phyloP scores from a whole-genome alignment of 163 green algal species.

The Chlamydomonas reinhardtii region DNA sequence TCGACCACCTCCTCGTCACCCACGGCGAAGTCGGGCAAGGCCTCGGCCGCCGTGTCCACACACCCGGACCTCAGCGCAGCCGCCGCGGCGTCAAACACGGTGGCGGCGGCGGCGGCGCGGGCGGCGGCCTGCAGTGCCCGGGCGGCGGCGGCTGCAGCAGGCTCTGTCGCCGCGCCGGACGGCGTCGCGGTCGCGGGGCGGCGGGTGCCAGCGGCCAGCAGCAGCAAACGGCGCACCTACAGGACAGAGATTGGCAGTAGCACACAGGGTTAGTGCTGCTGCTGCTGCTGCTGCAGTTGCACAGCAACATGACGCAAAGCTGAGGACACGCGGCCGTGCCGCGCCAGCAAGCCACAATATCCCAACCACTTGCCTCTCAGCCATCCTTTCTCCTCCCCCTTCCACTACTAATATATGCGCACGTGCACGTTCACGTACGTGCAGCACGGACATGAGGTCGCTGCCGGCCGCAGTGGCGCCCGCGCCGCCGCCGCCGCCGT shows the following conservation, averaged over 20 bases:
- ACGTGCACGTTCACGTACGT: not conserved
- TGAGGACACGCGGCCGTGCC: no score
- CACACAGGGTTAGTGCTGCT: no score
- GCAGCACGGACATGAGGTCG: not conserved
- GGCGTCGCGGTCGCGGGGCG: not conserved
- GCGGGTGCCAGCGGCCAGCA: constrained; percentile 12
- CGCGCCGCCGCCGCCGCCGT: not conserved
- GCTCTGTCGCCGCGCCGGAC: no score
- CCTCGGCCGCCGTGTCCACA: constrained; percentile 1
- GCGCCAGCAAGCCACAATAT: no score
- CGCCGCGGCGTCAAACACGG: constrained; percentile 4
- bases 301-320: no score
- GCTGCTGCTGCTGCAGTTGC: no score
- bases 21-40: not conserved
- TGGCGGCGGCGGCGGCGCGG: not conserved
- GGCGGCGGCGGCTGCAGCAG: not conserved
- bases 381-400: no score
- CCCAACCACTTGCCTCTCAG: no score
- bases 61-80: constrained; percentile 1
- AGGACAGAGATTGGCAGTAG: no score
- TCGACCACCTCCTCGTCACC: not conserved
- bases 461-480: no score
- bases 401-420: no score
- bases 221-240: constrained; percentile 16
- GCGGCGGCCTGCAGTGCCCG: constrained; percentile 1